Conservation (phyloP, 768 basidiomycete genomes). For the Pleurotus pulmonarius region DNA sequence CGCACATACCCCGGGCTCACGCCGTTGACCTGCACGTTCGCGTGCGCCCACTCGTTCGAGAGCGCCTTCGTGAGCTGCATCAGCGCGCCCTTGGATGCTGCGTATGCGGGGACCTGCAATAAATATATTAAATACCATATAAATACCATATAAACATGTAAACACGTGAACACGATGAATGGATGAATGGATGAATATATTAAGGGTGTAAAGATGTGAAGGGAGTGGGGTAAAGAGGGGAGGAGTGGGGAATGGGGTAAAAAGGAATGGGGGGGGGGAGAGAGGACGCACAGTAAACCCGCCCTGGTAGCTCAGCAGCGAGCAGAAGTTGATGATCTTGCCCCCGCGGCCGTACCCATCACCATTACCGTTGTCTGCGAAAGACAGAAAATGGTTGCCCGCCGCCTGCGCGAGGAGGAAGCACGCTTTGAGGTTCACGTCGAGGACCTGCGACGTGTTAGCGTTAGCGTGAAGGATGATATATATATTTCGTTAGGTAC, state of each 20-base stretch:
- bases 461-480: too few species aligned
- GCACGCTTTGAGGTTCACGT: conserved; percentile 84
- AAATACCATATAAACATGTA: conserved; percentile 30
- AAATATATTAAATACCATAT: conserved; percentile 54
- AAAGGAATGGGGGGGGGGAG: conserved; percentile 44
- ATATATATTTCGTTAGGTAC: not conserved
- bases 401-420: conserved; percentile 85
- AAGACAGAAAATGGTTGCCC: conserved; percentile 86
- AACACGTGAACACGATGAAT: too few species aligned
- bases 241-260: not conserved
- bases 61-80: conserved; percentile 86
- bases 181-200: too few species aligned
- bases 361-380: conserved; percentile 16
- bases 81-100: conserved; percentile 85
- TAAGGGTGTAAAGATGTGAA: too few species aligned
- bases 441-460: conserved; percentile 74
- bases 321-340: conserved; percentile 74
- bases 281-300: conserved; percentile 44
- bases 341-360: conserved; percentile 27
- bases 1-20: conserved; percentile 87
- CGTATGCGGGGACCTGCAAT: conserved; percentile 84
- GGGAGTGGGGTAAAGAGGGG: too few species aligned
- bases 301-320: conserved; percentile 58
- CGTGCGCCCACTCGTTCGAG: conserved; percentile 89
- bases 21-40: conserved; percentile 86